Conservation (phyloP, 2,329 filamentous ascomycete species). For the Penicillium janthinellum region DNA sequence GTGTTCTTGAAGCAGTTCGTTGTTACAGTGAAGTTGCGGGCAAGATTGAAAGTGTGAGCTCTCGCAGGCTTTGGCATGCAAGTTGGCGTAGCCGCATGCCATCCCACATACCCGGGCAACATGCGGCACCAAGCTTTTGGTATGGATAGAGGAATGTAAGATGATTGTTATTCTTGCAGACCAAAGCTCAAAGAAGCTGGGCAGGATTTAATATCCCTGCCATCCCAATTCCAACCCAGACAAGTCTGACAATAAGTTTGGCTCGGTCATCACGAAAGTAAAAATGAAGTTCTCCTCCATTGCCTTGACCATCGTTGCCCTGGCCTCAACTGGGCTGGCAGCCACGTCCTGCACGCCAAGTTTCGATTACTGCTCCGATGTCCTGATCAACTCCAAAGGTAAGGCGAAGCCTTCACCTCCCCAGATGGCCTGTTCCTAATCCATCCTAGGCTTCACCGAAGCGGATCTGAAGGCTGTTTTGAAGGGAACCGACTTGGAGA, state of each 20-base stretch:
- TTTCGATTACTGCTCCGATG: conserved; percentile 38
- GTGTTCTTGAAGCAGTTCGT: background rate
- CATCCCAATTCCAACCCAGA: background rate
- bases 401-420: background rate
- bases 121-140: conserved; percentile 16
- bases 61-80: conserved; percentile 6
- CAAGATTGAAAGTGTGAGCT: background rate
- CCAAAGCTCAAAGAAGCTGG: background rate
- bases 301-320: conserved; percentile 21
- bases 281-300: conserved; percentile 32
- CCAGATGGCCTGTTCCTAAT: background rate
- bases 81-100: conserved; percentile 21
- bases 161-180: background rate
- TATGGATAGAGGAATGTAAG: conserved; percentile 11
- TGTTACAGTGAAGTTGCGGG: background rate
- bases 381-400: conserved; percentile 35
- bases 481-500: conserved; percentile 31
- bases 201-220: background rate
- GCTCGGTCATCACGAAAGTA: background rate
- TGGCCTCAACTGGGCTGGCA: conserved; percentile 26
- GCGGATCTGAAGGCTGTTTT: conserved; percentile 30
- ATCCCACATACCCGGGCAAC: conserved; percentile 12
- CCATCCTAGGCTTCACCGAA: conserved; percentile 30
- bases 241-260: background rate
- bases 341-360: conserved; percentile 38